A percentile compares a stretch with the other conserved stretches of the same genome.
Evolutionary conservation across 192 early-diverging fungal genomes (phyloP).

Genomic region (Funneliformis geosporum): DNA sequence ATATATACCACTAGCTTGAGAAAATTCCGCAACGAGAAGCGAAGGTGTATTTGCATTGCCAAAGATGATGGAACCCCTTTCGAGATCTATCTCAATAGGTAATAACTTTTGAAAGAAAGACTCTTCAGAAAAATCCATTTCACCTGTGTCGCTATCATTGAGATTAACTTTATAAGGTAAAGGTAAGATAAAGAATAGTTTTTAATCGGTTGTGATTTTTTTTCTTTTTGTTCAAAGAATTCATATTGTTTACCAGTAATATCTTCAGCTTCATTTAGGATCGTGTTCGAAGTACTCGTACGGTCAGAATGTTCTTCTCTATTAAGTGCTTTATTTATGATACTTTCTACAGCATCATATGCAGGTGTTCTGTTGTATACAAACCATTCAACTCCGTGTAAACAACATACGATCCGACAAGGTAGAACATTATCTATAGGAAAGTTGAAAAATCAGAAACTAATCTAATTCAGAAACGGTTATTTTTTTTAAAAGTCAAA

Average conservation of each 20-base stretch:
- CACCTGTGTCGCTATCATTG: slow-evolving; percentile 33
- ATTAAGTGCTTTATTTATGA: slow-evolving; percentile 40
- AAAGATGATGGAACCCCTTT: slow-evolving; percentile 67
- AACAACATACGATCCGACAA: slow-evolving; percentile 63
- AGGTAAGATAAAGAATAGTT: not conserved
- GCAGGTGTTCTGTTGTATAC: slow-evolving; percentile 77
- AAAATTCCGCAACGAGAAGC: slow-evolving; percentile 60
- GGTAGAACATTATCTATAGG: slow-evolving; percentile 33
- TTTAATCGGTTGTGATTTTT: not conserved
- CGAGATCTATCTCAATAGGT: slow-evolving; percentile 66
- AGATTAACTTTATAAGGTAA: slow-evolving; percentile 37
- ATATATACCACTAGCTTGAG: slow-evolving; percentile 60
- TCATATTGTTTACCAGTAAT: slow-evolving; percentile 6
- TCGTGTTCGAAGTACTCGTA: not conserved
- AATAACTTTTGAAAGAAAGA: slow-evolving; percentile 58
- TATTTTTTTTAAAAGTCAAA: not conserved
- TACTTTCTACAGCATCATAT: slow-evolving; percentile 58
- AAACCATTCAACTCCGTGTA: slow-evolving; percentile 81
- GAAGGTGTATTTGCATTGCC: slow-evolving; percentile 69
- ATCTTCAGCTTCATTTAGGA: not conserved
- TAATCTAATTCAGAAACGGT: not conserved
- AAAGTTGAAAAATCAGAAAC: not conserved
- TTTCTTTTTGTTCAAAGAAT: not conserved
- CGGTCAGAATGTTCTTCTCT: slow-evolving; percentile 13
- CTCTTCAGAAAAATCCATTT: slow-evolving; percentile 35